Percentiles rank a stretch among this genome's conserved stretches.
These are phyloP conservation scores for Rhododendron kiyosumense DNA, from an alignment of 148 eudicot genomes.

Conservation along the genomic window DNA sequence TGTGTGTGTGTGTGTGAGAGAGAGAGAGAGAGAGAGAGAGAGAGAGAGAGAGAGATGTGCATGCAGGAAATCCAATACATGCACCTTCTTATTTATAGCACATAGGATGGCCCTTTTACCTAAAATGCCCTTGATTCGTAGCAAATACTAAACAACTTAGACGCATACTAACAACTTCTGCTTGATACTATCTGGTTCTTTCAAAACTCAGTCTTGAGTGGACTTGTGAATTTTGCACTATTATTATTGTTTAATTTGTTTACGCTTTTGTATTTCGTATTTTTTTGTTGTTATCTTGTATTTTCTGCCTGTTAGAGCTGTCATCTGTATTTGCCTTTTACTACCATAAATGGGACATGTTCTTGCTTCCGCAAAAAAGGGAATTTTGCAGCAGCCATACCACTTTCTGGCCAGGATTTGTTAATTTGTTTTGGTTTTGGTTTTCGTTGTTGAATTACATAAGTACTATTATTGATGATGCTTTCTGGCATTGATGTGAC, in stretches of 20 bases:
- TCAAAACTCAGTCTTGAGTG: no score
- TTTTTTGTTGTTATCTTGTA: no score
- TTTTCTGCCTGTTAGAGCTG: no score
- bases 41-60: not conserved
- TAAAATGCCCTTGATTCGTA: not conserved
- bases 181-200: not conserved
- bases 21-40: no score
- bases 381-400: not conserved
- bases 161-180: not conserved
- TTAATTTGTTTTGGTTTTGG: no score
- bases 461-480: not conserved
- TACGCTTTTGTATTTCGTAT: not conserved
- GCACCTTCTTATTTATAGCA: conserved; percentile 16
- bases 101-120: not conserved
- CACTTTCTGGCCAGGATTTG: not conserved
- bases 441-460: not conserved
- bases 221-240: no score
- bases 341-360: no score
- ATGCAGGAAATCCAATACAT: conserved; percentile 15
- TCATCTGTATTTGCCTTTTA: no score
- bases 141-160: not conserved
- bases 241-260: no score
- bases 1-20: no score
- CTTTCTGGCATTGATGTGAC: not conserved
- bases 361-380: not conserved